phyloP scores from a whole-genome alignment of 768 basidiomycete genomes.

The Termitomyces titanicus region DNA sequence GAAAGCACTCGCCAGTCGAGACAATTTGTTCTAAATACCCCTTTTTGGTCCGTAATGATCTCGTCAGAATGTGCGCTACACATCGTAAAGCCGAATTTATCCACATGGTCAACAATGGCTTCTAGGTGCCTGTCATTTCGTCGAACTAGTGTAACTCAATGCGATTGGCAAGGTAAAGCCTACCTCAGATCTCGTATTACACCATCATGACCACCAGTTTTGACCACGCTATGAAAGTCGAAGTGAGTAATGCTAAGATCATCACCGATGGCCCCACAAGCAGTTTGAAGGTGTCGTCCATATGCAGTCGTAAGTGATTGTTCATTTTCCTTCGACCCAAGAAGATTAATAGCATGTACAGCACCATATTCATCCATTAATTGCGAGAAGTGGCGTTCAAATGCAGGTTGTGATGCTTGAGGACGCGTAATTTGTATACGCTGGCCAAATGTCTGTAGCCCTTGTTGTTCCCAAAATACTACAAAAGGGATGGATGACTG shows the following conservation, averaged over 20 bases:
- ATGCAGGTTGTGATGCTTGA: slow-evolving; percentile 94
- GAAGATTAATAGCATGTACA: slow-evolving; percentile 85
- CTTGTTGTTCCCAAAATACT: slow-evolving; percentile 99
- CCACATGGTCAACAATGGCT: slow-evolving; percentile 57
- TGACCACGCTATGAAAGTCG: slow-evolving; percentile 89
- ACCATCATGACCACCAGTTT: slow-evolving; percentile 82
- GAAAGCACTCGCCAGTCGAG: slow-evolving; percentile 73
- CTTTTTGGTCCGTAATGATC: slow-evolving; percentile 83
- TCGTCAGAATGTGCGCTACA: slow-evolving; percentile 63
- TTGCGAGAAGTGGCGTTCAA: slow-evolving; percentile 89
- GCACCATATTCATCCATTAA: slow-evolving; percentile 83
- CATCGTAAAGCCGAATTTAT: slow-evolving; percentile 85
- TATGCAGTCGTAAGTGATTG: slow-evolving; percentile 80
- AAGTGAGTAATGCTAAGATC: slow-evolving; percentile 81
- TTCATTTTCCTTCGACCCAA: slow-evolving; percentile 93
- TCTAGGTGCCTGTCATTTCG: slow-evolving; percentile 49
- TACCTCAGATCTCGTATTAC: slow-evolving; percentile 73
- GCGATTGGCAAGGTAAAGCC: not conserved
- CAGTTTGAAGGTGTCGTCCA: slow-evolving; percentile 70
- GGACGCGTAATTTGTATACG: slow-evolving; percentile 94
- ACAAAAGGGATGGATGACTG: slow-evolving; percentile 13
- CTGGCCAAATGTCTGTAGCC: slow-evolving; percentile 90
- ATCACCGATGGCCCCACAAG: slow-evolving; percentile 59
- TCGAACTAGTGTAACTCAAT: not conserved
- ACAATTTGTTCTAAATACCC: slow-evolving; percentile 93